A percentile compares a stretch with the other conserved stretches of the same genome.
These are phyloP conservation scores for Coemansia sp. DNA, from an alignment of 192 early-diverging fungal genomes.

Conservation along the genomic window DNA sequence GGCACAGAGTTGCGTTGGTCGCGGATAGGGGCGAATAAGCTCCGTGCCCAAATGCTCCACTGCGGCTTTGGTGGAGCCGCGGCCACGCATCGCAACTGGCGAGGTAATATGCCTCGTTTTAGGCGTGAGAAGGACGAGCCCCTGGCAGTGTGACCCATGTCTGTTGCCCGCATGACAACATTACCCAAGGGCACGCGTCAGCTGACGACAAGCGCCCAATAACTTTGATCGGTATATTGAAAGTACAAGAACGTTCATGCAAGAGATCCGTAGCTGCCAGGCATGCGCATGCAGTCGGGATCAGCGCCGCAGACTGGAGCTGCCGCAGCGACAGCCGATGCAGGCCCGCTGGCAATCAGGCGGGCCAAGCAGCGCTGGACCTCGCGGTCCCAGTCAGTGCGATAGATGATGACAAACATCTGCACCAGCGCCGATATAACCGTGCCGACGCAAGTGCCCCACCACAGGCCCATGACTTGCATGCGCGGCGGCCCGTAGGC, in stretches of 20 bases:
- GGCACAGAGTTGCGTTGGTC: too few relatives aligned
- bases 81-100: not conserved
- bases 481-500: conserved; percentile 42
- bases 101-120: not conserved
- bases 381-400: conserved; percentile 39
- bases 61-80: too few relatives aligned
- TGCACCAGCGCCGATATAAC: conserved; percentile 36
- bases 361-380: conserved; percentile 33
- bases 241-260: not conserved
- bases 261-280: not conserved
- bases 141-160: not conserved
- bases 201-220: not conserved
- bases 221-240: too few relatives aligned
- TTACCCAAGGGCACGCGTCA: not conserved
- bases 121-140: conserved; percentile 1
- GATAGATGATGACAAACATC: conserved; percentile 18
- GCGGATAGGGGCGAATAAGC: too few relatives aligned
- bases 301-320: not conserved
- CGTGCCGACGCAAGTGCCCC: conserved; percentile 39
- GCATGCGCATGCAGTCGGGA: not conserved
- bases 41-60: not conserved
- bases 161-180: not conserved
- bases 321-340: not conserved
- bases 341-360: conserved; percentile 6
- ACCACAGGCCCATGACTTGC: conserved; percentile 53